Percentiles rank a stretch among this genome's conserved stretches.
These are phyloP conservation scores for Trichophyton verrucosum DNA, from an alignment of 2,329 filamentous ascomycete genomes.

Conservation along the genomic window DNA sequence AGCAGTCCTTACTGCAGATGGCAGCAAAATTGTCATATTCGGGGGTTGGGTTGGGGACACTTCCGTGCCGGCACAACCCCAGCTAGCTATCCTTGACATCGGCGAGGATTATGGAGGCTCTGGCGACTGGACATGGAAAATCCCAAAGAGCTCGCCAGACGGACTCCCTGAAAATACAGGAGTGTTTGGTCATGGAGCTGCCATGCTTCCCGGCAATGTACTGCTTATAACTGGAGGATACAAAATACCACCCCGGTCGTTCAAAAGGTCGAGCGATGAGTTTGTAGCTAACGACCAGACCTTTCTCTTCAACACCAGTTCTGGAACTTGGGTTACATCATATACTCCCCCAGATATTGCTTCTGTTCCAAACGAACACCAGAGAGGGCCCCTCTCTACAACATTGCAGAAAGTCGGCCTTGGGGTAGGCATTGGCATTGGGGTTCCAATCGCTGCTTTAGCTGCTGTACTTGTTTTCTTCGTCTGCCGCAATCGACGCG, in stretches of 20 bases:
- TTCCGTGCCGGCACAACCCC: conserved; percentile 62
- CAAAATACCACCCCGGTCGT: conserved; percentile 32
- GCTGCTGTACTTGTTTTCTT: conserved; percentile 38
- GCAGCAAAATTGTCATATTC: conserved; percentile 61
- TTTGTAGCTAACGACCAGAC: conserved; percentile 32
- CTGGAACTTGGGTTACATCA: conserved; percentile 44
- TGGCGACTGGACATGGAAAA: conserved; percentile 34
- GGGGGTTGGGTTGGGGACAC: conserved; percentile 90
- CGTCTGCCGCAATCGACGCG: conserved; percentile 37
- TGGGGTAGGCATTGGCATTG: conserved; percentile 54
- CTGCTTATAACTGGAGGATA: conserved; percentile 52
- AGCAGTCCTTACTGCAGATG: conserved; percentile 66
- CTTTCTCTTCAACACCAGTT: conserved; percentile 51
- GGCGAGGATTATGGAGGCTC: conserved; percentile 55
- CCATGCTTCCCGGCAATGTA: conserved; percentile 48
- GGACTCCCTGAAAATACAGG: conserved; percentile 36
- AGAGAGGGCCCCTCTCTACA: conserved; percentile 18
- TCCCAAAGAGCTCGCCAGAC: conserved; percentile 27
- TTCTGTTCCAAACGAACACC: conserved; percentile 14
- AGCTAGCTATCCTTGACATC: conserved; percentile 64
- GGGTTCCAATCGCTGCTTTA: conserved; percentile 41
- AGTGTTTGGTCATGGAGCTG: conserved; percentile 50
- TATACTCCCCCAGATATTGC: conserved; percentile 40
- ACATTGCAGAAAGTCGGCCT: conserved; percentile 43
- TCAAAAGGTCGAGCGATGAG: conserved; percentile 25